Evolutionary conservation across 1,284 basidiomycete species (phyloP).

Genomic region (Gastroboletus turbinatus): DNA sequence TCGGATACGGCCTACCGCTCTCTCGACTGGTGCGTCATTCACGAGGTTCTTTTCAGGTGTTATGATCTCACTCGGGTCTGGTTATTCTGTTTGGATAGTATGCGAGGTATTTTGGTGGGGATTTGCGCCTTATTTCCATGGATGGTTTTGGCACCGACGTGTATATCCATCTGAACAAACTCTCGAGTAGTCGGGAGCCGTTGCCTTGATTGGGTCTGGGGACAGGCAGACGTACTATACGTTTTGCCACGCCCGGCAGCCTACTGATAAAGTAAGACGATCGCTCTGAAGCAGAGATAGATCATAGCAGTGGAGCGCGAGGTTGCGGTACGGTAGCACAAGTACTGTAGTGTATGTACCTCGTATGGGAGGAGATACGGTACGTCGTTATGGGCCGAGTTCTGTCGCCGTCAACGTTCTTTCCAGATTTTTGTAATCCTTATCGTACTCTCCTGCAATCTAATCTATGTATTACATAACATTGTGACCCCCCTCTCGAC

Average conservation of each 20-base stretch:
- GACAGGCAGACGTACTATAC: background rate
- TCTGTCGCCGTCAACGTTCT: background rate
- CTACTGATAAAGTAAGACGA: background rate
- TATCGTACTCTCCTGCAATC: background rate
- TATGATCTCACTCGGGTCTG: background rate
- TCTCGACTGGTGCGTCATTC: conserved; percentile 69
- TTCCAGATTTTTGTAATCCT: background rate
- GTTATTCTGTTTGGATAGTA: conserved; percentile 50
- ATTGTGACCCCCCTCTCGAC: conserved; percentile 9
- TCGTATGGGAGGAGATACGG: background rate
- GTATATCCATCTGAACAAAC: conserved; percentile 86
- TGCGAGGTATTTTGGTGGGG: conserved; percentile 94
- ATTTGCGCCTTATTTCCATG: conserved; percentile 94
- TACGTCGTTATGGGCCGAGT: background rate
- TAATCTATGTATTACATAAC: background rate
- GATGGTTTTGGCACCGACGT: conserved; percentile 93
- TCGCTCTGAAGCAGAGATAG: background rate
- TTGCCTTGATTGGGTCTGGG: conserved; percentile 44
- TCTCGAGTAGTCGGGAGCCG: conserved; percentile 79
- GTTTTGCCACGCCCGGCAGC: background rate
- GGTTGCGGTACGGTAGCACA: background rate
- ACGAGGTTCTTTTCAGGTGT: background rate
- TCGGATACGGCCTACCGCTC: conserved; percentile 90
- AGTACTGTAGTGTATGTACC: background rate
- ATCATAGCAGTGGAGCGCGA: background rate